Base-by-base conservation (phyloP, 2,329 filamentous ascomycete genomes). In the Arthrobotrys musiformis region DNA sequence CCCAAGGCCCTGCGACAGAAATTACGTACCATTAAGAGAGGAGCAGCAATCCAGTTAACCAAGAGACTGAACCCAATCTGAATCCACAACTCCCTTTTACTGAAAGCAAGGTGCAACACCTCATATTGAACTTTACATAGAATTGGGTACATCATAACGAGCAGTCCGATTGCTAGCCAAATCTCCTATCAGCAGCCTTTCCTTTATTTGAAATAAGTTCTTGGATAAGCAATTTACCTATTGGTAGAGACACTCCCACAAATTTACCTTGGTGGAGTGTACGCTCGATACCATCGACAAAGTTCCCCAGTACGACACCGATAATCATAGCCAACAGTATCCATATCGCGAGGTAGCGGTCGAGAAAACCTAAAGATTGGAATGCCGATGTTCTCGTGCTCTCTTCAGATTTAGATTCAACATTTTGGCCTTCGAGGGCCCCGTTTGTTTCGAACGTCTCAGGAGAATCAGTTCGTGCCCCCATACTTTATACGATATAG, bases 111-210 rank as follows among this genome's bases (percentile, higher is more conserved):
- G 82, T 93, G 92, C 8, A 96, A 84, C 0, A 88, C 88, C 82
- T 96, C 93, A 83, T 89, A 95, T 44, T 89, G 89, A 4, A 96
- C 91, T 83, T 95, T 95, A 86, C 92, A 96, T 0, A 97, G 85
- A 75, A 97, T 96, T 0, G 93, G 93, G 81, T 95, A 97, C 92
- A 97, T 97, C 93, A 97, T 97, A 46, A 96, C 90, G 0, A 97
- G 86, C 0, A 97, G 84, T 0, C 93, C 93, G 56, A 96, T 85
- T 0, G 93, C 92, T 68, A 37, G 0, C 2, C 0, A 1, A 19
- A 9, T 22, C 24, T 40, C 17, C 19, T 4, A 40, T 58, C 3
- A 58, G 54, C 30, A n/a, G n/a, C n/a, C n/a, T n/a, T n/a, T n/a
- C n/a, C n/a, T n/a, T n/a, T 30, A 17, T 28, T 46, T 19, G 17